Base-by-base conservation (phyloP, 768 basidiomycete species). In the Hygrocybe punicea region DNA sequence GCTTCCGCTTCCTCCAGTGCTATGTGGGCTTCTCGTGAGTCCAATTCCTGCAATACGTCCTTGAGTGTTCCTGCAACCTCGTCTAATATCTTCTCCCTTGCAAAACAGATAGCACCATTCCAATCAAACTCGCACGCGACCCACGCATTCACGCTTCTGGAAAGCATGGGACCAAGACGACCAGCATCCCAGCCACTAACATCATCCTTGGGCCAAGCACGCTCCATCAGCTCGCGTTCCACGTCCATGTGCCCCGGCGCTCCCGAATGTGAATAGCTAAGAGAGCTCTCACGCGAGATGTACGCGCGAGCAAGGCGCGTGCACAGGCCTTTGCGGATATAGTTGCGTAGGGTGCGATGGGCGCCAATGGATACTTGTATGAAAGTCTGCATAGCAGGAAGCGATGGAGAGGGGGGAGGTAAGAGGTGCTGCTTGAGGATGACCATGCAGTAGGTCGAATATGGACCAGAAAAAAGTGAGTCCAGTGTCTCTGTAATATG, bases 1-100 rank as follows among this genome's bases (percentile, higher is more conserved):
- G 85, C 82, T 63, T 89, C 89, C 61, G 89, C 86, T 57, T 87
- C 84, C 52, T 87, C 86, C 62, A 87, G 62, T 1, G 64, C 57
- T 0, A 67, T 62, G 35, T 64, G 65, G 36, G 90, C 87, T 10
- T 84, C 85, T 55, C 81, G 75, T 19, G 81, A 79, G 59, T 90
- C 87, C 48, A 86, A 76, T 60, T 89, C 87, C 62, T 87, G 85
- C 13, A 89, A 78, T 4, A 89, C 78, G 60, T 91, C 90, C 65
- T 84, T 86, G 58, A 88, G 63, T 6, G 87, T 79, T 0, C 84
- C 83, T 1, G 87, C 83, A 5, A 82, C 81, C 68, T 92, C 90
- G 45, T 84, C 81, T 56, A 92, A 63, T 45, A 91, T 77, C 51
- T 75, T 78, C 59, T 86, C 85, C 59, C 74, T 76, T 34, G 76